Evolutionary conservation across 441 rosid genomes (phyloP), one percentile per base, ranked within the genome.

Genomic region (Erodium moschatum): DNA sequence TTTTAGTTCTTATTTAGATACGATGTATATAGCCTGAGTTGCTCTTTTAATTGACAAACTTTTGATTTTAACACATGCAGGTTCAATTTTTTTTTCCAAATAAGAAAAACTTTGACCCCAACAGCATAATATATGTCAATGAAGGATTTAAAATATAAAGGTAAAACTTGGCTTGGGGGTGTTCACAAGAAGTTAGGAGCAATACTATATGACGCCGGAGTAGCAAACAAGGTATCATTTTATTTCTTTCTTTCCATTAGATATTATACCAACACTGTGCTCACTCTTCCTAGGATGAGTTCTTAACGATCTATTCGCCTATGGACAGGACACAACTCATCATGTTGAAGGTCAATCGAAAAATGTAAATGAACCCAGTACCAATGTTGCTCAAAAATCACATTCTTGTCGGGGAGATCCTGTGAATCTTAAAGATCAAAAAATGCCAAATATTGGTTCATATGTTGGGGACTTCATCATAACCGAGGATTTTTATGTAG

Each of bases 121-220:
- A 40, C 44, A 52, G 46, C 65, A 46, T 42, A 69, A 50, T 20
- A 60, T 33, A 44, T 31, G 27, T 44, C 52, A 1, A 3, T 27
- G 50, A 84, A 84, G 94, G 87, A 79, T 75, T 63, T 77, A 29
- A 82, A 83, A 69, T 75, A 70, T 16, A 87, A 82, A 75, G 82
- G 83, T 75, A 79, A 76, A 54, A 70, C 85, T 24, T 90, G 89
- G 95, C 82, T 85, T 68, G 89, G 91, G 67, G 81, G 83, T 69
- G 75, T 90, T 64, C 85, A 70, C 75, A 83, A 85, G 85, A 90
- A 85, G 79, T 80, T 88, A 54, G 97, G 87, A 83, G 82, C 82
- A 7, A 66, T 90, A 76, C 80, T 84, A 16, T 89, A 87, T 68
- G 88, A 88, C 66, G 95, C 87, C 67, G 76, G 67, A 63, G 79